Percentiles rank a stretch among this genome's conserved stretches.
These are phyloP conservation scores for Yamadazyma spencermartinsiae DNA, from an alignment of 1,139 yeast species.

Conservation along the genomic window DNA sequence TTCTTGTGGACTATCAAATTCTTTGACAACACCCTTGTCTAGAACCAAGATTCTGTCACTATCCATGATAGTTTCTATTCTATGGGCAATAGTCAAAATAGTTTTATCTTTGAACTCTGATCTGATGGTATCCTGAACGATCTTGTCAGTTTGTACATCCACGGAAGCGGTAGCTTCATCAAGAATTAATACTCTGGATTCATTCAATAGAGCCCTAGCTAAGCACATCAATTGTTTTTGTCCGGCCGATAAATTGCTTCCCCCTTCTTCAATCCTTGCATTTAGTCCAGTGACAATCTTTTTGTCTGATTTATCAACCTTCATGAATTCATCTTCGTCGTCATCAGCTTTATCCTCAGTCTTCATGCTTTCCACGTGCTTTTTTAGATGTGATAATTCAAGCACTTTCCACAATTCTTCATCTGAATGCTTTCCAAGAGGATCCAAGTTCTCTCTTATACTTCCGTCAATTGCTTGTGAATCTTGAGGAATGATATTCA, in stretches of 20 bases:
- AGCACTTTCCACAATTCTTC: constrained; percentile 35
- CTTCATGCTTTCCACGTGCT: constrained; percentile 32
- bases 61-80: constrained; percentile 37
- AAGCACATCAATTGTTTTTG: constrained; percentile 39
- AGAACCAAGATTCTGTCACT: constrained; percentile 35
- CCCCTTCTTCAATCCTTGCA: constrained; percentile 27
- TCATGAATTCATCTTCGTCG: constrained; percentile 20
- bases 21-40: constrained; percentile 33
- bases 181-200: constrained; percentile 32
- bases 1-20: constrained; percentile 31
- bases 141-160: constrained; percentile 37
- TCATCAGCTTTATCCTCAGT: constrained; percentile 25
- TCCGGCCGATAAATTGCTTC: constrained; percentile 38
- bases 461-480: constrained; percentile 38
- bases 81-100: constrained; percentile 38
- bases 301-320: constrained; percentile 4
- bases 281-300: constrained; percentile 12
- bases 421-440: constrained; percentile 29
- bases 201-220: constrained; percentile 37
- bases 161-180: constrained; percentile 44
- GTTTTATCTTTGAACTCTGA: constrained; percentile 33
- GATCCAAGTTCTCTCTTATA: constrained; percentile 38
- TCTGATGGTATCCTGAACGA: constrained; percentile 36
- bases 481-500: constrained; percentile 43
- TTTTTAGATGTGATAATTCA: constrained; percentile 36